Conservation (phyloP, 176 grass and related monocot species). For the Oryza nivara region DNA sequence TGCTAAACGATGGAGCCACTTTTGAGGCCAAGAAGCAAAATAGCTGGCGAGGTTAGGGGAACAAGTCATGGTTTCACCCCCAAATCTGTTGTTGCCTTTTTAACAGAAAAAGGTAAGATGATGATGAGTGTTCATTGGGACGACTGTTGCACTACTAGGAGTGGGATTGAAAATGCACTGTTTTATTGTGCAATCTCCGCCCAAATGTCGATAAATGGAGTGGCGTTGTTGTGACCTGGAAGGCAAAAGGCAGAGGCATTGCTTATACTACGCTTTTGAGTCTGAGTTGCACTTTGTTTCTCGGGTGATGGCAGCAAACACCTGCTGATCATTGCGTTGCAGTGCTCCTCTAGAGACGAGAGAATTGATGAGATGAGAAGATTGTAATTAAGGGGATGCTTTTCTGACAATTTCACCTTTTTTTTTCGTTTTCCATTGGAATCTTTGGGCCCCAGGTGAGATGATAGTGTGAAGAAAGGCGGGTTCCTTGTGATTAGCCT, state of each 20-base stretch:
- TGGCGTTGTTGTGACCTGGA: constrained; percentile 15
- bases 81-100: not conserved
- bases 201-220: constrained; percentile 37
- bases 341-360: constrained; percentile 26
- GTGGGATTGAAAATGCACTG: constrained; percentile 54
- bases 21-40: constrained; percentile 95
- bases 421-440: constrained; percentile 31
- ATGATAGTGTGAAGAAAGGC: constrained; percentile 35
- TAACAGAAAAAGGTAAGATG: constrained; percentile 24
- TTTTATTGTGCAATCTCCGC: constrained; percentile 54
- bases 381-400: constrained; percentile 56
- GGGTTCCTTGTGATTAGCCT: constrained; percentile 42
- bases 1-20: constrained; percentile 93
- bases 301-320: constrained; percentile 26
- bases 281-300: constrained; percentile 14
- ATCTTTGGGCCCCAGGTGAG: constrained; percentile 32
- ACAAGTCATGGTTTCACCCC: not conserved
- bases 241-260: constrained; percentile 3
- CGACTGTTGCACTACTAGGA: constrained; percentile 30
- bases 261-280: constrained; percentile 19
- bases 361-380: constrained; percentile 14
- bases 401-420: constrained; percentile 27
- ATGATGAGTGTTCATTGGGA: constrained; percentile 27
- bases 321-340: constrained; percentile 20
- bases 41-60: constrained; percentile 76